These are phyloP conservation scores for Boeremia exigua DNA, from an alignment of 2,329 filamentous ascomycete species.

Conservation along the genomic window DNA sequence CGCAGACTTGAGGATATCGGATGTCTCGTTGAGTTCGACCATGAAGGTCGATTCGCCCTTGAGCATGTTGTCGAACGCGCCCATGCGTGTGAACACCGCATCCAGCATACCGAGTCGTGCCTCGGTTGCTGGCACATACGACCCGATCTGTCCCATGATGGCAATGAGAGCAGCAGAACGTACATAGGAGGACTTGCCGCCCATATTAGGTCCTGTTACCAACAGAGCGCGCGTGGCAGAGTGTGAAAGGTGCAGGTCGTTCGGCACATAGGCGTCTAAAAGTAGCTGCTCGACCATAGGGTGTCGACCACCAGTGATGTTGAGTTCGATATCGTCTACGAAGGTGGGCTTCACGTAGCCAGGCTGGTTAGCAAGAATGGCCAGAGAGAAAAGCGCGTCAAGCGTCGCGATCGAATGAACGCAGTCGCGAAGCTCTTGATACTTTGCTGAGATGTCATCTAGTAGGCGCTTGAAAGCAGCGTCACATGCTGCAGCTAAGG, in stretches of 20 bases:
- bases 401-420: conserved; percentile 84
- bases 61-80: conserved; percentile 94
- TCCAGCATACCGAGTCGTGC: conserved; percentile 83
- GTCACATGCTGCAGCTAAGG: conserved; percentile 89
- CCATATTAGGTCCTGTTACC: conserved; percentile 98
- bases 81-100: conserved; percentile 93
- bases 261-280: conserved; percentile 87
- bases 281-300: conserved; percentile 95
- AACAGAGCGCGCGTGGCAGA: conserved; percentile 71
- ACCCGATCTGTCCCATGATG: conserved; percentile 94
- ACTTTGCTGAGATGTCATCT: conserved; percentile 76
- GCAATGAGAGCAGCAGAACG: conserved; percentile 88
- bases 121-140: conserved; percentile 83
- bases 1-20: conserved; percentile 86
- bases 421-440: conserved; percentile 87
- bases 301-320: conserved; percentile 78
- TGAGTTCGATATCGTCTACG: conserved; percentile 69
- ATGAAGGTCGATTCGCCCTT: conserved; percentile 96
- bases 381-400: conserved; percentile 87
- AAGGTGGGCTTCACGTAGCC: conserved; percentile 84
- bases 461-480: conserved; percentile 77
- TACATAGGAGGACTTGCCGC: conserved; percentile 97
- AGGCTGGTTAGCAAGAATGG: conserved; percentile 81
- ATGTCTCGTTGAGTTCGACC: conserved; percentile 94
- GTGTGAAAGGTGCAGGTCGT: conserved; percentile 74